Evolutionary conservation across 805 yeast species (phyloP).

Genomic region (Monosporozyma aerobia): DNA sequence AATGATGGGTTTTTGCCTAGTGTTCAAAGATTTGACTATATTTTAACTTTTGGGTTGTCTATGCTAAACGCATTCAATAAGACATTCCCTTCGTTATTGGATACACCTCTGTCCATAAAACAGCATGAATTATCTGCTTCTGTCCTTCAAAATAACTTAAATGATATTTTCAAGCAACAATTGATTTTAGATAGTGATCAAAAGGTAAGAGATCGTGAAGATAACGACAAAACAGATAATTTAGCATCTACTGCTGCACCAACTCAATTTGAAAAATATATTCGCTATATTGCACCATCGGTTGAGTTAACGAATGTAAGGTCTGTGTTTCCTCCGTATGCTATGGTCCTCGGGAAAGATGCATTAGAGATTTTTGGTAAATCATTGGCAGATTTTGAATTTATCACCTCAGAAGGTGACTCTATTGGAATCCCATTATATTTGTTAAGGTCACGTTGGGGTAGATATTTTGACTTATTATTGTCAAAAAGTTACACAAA

Average conservation of each 20-base stretch:
- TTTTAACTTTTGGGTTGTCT: conserved; percentile 47
- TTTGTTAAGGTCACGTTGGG: conserved; percentile 68
- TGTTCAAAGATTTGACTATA: conserved; percentile 35
- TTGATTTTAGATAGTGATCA: conserved; percentile 2
- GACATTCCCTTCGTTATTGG: conserved; percentile 6
- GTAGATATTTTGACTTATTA: conserved; percentile 53
- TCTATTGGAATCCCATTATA: conserved; percentile 51
- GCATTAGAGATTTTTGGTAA: conserved; percentile 60
- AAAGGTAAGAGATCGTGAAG: neutral
- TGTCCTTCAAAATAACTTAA: neutral
- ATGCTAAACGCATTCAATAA: conserved; percentile 37
- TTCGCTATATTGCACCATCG: conserved; percentile 66
- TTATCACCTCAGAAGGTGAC: conserved; percentile 60
- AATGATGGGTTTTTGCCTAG: conserved; percentile 23
- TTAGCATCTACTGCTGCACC: conserved; percentile 11
- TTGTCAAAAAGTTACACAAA: conserved; percentile 56
- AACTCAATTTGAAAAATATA: conserved; percentile 52
- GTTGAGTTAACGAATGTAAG: conserved; percentile 53
- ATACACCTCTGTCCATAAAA: neutral
- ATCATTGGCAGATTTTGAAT: conserved; percentile 60
- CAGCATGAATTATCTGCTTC: neutral
- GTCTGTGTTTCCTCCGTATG: conserved; percentile 59
- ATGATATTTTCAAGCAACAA: conserved; percentile 5
- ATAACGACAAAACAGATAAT: neutral
- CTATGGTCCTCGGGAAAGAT: conserved; percentile 67